These are phyloP conservation scores for Colletotrichum lupini DNA, from an alignment of 2,329 filamentous ascomycete species.

Conservation along the genomic window DNA sequence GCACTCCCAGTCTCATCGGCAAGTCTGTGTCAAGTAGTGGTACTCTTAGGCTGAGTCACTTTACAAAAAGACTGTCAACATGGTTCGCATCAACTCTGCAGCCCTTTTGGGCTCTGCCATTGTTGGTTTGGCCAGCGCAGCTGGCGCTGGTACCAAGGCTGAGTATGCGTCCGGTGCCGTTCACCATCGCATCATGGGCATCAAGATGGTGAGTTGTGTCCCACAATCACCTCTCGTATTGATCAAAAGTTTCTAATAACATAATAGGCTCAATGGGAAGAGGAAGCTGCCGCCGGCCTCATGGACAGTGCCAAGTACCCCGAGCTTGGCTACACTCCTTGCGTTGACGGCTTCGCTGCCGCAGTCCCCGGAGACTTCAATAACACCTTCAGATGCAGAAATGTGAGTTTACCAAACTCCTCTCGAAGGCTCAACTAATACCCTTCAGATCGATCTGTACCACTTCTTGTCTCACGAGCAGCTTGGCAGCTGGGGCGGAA, in stretches of 20 bases:
- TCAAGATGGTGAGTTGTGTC: conserved; percentile 37
- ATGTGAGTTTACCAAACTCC: conserved; percentile 43
- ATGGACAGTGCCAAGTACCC: conserved; percentile 50
- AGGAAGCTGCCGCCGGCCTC: conserved; percentile 45
- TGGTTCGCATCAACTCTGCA: conserved; percentile 37
- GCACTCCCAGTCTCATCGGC: background rate
- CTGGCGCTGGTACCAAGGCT: conserved; percentile 39
- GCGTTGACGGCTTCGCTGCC: conserved; percentile 54
- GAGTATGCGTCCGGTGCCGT: conserved; percentile 39
- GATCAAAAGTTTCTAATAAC: no score
- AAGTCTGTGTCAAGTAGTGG: conserved; percentile 1
- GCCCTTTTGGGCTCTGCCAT: conserved; percentile 38
- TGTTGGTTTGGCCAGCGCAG: conserved; percentile 37
- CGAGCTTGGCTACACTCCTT: conserved; percentile 51
- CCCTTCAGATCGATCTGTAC: conserved; percentile 45
- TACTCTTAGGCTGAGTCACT: conserved; percentile 3
- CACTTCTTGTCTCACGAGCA: conserved; percentile 49
- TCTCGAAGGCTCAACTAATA: background rate
- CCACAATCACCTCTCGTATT: no score
- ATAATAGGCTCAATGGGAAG: conserved; percentile 45
- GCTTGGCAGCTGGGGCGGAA: conserved; percentile 46
- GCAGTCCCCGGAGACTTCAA: conserved; percentile 56
- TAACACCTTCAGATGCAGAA: conserved; percentile 60
- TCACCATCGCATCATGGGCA: conserved; percentile 39
- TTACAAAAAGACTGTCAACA: conserved; percentile 22